Evolutionary conservation across 1,139 yeast genomes (phyloP).

Genomic region (Yamadazyma spencermartinsiae): DNA sequence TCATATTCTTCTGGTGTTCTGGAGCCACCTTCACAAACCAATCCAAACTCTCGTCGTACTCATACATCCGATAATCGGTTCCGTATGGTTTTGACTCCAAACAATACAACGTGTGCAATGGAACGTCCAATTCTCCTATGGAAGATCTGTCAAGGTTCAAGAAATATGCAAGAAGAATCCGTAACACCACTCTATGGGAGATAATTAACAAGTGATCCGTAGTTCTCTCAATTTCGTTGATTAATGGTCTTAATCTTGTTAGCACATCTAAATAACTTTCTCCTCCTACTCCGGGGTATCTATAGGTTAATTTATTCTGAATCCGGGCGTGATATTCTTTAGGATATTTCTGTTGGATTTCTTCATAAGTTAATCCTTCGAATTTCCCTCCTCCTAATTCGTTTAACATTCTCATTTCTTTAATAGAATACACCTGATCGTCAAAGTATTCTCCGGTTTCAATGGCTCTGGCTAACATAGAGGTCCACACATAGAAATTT

Average conservation of each 20-base stretch:
- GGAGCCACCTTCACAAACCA: conserved; percentile 78
- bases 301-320: conserved; percentile 72
- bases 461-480: conserved; percentile 76
- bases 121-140: conserved; percentile 89
- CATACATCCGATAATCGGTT: conserved; percentile 86
- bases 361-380: conserved; percentile 88
- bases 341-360: conserved; percentile 67
- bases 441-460: conserved; percentile 78
- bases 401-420: conserved; percentile 90
- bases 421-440: conserved; percentile 72
- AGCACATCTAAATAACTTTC: conserved; percentile 93
- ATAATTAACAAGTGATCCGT: conserved; percentile 82
- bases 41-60: conserved; percentile 75
- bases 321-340: conserved; percentile 77
- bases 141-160: conserved; percentile 80
- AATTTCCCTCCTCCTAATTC: conserved; percentile 91
- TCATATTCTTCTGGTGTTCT: conserved; percentile 57
- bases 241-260: conserved; percentile 83
- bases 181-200: conserved; percentile 87
- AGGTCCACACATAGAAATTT: conserved; percentile 89
- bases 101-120: conserved; percentile 85
- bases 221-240: conserved; percentile 89
- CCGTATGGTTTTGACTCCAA: conserved; percentile 95
- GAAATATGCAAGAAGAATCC: conserved; percentile 85
- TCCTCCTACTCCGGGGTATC: conserved; percentile 98